Evolutionary conservation across 768 basidiomycete species (phyloP).

Genomic region (Boletus sensibilis): DNA sequence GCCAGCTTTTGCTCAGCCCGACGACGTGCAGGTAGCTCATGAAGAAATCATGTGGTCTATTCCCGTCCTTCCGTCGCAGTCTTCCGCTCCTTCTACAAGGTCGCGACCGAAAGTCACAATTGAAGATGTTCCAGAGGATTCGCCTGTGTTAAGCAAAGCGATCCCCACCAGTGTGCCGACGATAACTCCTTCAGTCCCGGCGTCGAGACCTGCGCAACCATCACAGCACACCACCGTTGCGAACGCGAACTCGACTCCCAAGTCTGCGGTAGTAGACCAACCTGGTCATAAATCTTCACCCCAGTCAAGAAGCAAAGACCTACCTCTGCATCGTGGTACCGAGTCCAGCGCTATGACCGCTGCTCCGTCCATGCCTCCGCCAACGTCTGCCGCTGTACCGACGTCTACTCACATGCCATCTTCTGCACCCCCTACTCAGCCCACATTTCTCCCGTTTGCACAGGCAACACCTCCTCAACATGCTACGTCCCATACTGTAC

Average conservation of each 20-base stretch:
- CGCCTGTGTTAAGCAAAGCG: constrained; percentile 13
- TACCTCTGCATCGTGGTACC: constrained; percentile 4
- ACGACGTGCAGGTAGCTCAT: constrained; percentile 7
- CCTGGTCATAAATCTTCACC: constrained; percentile 18
- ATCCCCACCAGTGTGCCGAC: background rate
- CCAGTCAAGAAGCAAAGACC: constrained; percentile 23
- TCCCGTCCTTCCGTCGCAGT: constrained; percentile 9
- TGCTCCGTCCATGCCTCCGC: constrained; percentile 25
- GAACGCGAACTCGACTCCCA: constrained; percentile 5
- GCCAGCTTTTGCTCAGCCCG: background rate
- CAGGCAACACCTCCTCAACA: constrained; percentile 20
- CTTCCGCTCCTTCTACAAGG: constrained; percentile 5
- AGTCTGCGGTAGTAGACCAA: constrained; percentile 9
- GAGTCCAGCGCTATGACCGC: constrained; percentile 6
- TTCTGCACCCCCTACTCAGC: constrained; percentile 26
- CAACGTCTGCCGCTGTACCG: constrained; percentile 3
- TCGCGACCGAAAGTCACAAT: constrained; percentile 29
- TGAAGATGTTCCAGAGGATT: constrained; percentile 30
- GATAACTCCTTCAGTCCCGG: constrained; percentile 3
- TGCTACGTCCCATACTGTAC: constrained; percentile 10
- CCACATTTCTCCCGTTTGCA: constrained; percentile 5
- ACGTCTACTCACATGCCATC: constrained; percentile 17
- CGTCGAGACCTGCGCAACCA: constrained; percentile 8
- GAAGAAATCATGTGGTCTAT: constrained; percentile 13
- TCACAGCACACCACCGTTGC: constrained; percentile 3